Conservation (phyloP, 1,284 basidiomycete genomes). For the Ustilago tritici region DNA sequence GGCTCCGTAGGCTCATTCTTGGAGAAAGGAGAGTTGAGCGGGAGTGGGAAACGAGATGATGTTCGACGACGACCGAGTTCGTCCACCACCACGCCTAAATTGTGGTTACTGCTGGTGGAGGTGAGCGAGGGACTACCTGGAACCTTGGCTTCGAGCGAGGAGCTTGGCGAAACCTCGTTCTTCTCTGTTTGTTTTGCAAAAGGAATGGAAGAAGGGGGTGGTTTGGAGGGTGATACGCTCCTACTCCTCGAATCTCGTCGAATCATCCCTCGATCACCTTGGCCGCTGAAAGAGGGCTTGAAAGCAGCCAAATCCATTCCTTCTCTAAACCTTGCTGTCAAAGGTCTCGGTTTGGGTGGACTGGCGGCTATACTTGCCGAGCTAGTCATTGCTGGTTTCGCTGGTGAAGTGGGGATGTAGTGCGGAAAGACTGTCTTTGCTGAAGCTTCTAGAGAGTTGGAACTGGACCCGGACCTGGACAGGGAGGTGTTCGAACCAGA, state of each 20-base stretch:
- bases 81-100: neutral
- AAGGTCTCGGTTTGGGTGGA: slow-evolving; percentile 51
- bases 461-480: neutral
- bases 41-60: slow-evolving; percentile 32
- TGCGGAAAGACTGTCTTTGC: slow-evolving; percentile 15
- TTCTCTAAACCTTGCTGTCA: slow-evolving; percentile 53
- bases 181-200: neutral
- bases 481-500: slow-evolving; percentile 16
- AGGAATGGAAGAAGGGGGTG: neutral
- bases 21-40: slow-evolving; percentile 20
- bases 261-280: slow-evolving; percentile 10
- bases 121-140: slow-evolving; percentile 27
- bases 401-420: slow-evolving; percentile 15
- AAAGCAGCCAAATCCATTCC: slow-evolving; percentile 56
- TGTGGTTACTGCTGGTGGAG: neutral
- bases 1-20: slow-evolving; percentile 10
- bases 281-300: slow-evolving; percentile 25
- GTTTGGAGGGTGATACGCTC: slow-evolving; percentile 53
- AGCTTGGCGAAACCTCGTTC: neutral
- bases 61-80: slow-evolving; percentile 17
- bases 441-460: slow-evolving; percentile 1
- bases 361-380: slow-evolving; percentile 41
- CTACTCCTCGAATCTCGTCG: slow-evolving; percentile 50
- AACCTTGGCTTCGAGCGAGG: slow-evolving; percentile 18
- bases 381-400: slow-evolving; percentile 15